phyloP scores from a whole-genome alignment of 192 early-diverging fungal species.

The Umbelopsis sp. region DNA sequence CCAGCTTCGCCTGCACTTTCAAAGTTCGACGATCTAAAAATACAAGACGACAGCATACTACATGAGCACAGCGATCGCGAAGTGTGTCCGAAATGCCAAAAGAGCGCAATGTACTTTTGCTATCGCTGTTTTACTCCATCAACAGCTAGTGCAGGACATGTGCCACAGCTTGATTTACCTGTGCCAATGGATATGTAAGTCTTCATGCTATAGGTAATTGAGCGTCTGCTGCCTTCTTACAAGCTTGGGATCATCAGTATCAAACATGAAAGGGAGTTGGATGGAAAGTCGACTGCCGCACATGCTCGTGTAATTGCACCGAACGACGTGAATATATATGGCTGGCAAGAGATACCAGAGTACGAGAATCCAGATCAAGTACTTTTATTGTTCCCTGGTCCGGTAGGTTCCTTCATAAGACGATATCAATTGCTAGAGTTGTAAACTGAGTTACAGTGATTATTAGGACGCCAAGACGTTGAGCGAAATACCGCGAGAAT shows the following conservation, averaged over 20 bases:
- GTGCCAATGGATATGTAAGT: slow-evolving; percentile 72
- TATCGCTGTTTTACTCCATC: slow-evolving; percentile 67
- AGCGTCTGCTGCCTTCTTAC: background rate
- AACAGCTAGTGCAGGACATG: slow-evolving; percentile 40
- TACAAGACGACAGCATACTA: slow-evolving; percentile 37
- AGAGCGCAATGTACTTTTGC: slow-evolving; percentile 72
- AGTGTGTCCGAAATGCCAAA: slow-evolving; percentile 64
- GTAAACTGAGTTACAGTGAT: background rate
- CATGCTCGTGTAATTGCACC: slow-evolving; percentile 84
- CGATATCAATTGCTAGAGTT: background rate
- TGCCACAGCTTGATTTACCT: slow-evolving; percentile 72
- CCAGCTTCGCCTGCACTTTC: slow-evolving; percentile 18
- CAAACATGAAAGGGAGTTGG: slow-evolving; percentile 77
- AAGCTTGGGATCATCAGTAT: slow-evolving; percentile 43
- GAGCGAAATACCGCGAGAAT: slow-evolving; percentile 60
- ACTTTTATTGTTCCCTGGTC: slow-evolving; percentile 86
- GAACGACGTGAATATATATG: slow-evolving; percentile 66
- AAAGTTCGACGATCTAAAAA: slow-evolving; percentile 17
- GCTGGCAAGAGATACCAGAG: slow-evolving; percentile 51
- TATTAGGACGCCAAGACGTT: slow-evolving; percentile 69
- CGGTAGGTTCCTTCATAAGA: slow-evolving; percentile 46
- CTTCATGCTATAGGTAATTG: background rate
- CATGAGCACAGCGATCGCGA: slow-evolving; percentile 42
- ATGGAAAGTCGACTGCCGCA: slow-evolving; percentile 86
- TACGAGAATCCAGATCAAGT: slow-evolving; percentile 68